Base-by-base conservation (phyloP, 75 land plant species). In the Pinus albicaulis region DNA sequence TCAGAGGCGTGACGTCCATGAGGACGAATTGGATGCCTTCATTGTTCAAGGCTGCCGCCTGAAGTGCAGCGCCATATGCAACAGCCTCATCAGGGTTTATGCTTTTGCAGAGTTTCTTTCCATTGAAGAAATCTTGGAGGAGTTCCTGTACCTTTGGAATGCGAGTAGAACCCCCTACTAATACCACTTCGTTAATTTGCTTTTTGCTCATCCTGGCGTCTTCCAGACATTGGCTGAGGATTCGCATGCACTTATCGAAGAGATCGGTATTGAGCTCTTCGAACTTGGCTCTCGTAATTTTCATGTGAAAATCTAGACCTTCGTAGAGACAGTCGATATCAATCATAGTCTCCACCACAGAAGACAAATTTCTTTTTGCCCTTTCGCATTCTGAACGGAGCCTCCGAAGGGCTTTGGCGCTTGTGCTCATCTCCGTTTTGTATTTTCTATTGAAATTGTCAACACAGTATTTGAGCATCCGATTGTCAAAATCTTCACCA, bases 131-230 rank as follows among this genome's bases (percentile, higher is more conserved):
- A 20, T 78, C 78, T 56, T 78, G 79, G 0, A 78, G 56, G n/a
- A 78, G 79, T n/a, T 62, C 38, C 68, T 79, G 53, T 14, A 77
- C 81, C 72, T 78, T 80, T 3, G 82, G 82, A 56, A 80, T 80
- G 3, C 81, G 70, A 1, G 82, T 65, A 23, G 82, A 80, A 11
- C 82, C 82, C 1, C 81, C 82, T 23, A 80, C 82, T 24, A 80
- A 34, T 7, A 76, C 81, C 5, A 80, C 73, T 44, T 80, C 81
- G 23, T 80, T 31, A 16, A 80, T 57, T 15, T 41, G n/a, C 1
- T 26, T 25, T 55, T 80, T 80, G 19, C 55, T 52, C 73, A 80
- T 80, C 61, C 79, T 69, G 26, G 82, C 82, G 59, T 80, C 82
- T 1, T 55, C 16, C 58, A 80, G 41, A 31, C 82, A 80, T 55